Evolutionary conservation across 2,329 filamentous ascomycete species (phyloP), one percentile per base, ranked within the genome.

Genomic region (Canariomyces notabilis): DNA sequence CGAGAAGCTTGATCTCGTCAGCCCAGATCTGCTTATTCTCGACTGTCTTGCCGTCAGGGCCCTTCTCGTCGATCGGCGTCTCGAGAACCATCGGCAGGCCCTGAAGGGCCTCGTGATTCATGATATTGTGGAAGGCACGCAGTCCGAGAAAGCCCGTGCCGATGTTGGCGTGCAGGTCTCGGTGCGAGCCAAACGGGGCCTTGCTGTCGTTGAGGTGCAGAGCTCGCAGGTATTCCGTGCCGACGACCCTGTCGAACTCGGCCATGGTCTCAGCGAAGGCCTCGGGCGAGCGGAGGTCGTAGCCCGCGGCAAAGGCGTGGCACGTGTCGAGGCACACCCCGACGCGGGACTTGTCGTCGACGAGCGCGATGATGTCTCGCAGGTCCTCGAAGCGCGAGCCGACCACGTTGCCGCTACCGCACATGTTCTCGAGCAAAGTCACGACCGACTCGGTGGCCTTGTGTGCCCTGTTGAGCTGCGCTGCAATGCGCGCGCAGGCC

Each of bases 311-410:
- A 65, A 97, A 97, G 48, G 89, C 83, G 67, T 98, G 93, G 68
- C 93, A 98, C 0, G 93, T 98, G 64, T 98, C 93, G 46, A 98
- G 81, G 66, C 93, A 98, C 15, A 98, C 89, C 37, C 91, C 93
- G 2, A 98, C 83, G 23, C 93, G 82, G 35, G 72, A 65, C 69
- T 95, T 94, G 64, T 95, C 81, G 18, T 89, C 77, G 19, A 97
- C 79, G 7, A 82, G 73, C 12, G 76, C 76, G 56, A 98, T 94
- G 53, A 96, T 87, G 59, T 89, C 86, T 11, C 84, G 76, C 37
- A 98, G 76, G 59, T 98, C 91, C 62, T 90, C 83, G 63, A 95
- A 95, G 1, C 77, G 83, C 14, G 82, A 83, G 22, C 93, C 93
- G 42, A 98, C 81, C 4, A 94, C 83, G 59, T 93, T 95, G 42